A percentile compares a stretch with the other conserved stretches of the same genome.
phyloP scores from a whole-genome alignment of 768 basidiomycete species.

The Kwoniella pini region DNA sequence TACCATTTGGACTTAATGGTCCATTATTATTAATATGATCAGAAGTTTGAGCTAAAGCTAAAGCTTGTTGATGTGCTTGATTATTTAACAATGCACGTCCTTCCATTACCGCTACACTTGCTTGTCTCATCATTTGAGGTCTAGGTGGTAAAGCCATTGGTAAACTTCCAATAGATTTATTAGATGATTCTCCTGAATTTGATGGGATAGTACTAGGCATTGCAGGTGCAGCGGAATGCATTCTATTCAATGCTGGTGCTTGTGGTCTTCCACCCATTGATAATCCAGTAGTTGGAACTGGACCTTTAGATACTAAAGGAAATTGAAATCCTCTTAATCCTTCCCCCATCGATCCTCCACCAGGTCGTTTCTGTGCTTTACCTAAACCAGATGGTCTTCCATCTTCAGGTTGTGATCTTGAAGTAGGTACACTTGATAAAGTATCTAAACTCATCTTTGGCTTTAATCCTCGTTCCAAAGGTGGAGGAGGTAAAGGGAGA shows the following conservation, averaged over 20 bases:
- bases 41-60: slow-evolving; percentile 23
- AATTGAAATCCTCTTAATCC: slow-evolving; percentile 48
- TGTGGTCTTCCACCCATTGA: background rate
- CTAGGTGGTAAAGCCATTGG: slow-evolving; percentile 22
- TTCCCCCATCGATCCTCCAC: slow-evolving; percentile 40
- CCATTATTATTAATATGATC: slow-evolving; percentile 13
- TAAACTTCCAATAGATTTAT: slow-evolving; percentile 1
- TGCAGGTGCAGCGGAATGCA: slow-evolving; percentile 39
- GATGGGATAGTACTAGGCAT: slow-evolving; percentile 8
- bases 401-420: slow-evolving; percentile 28
- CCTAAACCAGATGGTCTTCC: slow-evolving; percentile 2
- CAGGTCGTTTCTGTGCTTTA: slow-evolving; percentile 24
- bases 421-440: slow-evolving; percentile 32
- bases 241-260: slow-evolving; percentile 30
- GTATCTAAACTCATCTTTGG: slow-evolving; percentile 36
- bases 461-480: slow-evolving; percentile 2
- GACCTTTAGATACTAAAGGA: slow-evolving; percentile 32
- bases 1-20: slow-evolving; percentile 13
- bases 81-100: slow-evolving; percentile 32
- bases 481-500: slow-evolving; percentile 9
- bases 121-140: slow-evolving; percentile 60
- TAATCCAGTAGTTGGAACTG: slow-evolving; percentile 10
- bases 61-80: slow-evolving; percentile 30
- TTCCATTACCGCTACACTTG: slow-evolving; percentile 64
- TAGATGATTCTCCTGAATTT: slow-evolving; percentile 1